phyloP scores from a whole-genome alignment of 2,329 filamentous ascomycete genomes.

The Sporothrix phasma region DNA sequence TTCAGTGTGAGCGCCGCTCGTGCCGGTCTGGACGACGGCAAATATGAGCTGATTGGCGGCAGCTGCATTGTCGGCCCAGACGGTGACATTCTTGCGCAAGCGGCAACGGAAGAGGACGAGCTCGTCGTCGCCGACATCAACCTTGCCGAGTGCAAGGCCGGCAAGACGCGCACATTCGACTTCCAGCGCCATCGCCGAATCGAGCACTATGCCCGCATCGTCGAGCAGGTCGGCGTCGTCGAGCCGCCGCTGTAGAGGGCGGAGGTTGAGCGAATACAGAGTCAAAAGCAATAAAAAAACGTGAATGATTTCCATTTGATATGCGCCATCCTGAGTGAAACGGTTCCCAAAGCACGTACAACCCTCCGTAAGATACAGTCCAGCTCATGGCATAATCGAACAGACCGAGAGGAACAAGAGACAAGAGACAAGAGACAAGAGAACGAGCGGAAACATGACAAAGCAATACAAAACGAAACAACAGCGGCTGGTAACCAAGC shows the following conservation, averaged over 20 bases:
- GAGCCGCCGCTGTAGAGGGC: conserved; percentile 17
- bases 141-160: conserved; percentile 36
- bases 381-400: neutral
- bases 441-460: neutral
- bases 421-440: neutral
- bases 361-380: neutral
- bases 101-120: conserved; percentile 41
- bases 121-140: conserved; percentile 40
- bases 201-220: conserved; percentile 33
- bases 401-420: neutral
- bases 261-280: neutral
- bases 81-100: too few species aligned
- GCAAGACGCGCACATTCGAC: conserved; percentile 39
- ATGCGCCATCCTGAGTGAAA: conserved; percentile 9
- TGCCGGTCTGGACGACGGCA: conserved; percentile 39
- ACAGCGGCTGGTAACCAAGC: too few species aligned
- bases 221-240: conserved; percentile 30
- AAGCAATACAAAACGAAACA: too few species aligned
- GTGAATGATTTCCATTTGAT: neutral
- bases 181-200: conserved; percentile 34
- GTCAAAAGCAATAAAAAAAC: too few species aligned
- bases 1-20: conserved; percentile 39
- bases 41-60: conserved; percentile 37
- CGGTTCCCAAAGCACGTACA: neutral
- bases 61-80: too few species aligned